phyloP scores from a whole-genome alignment of 805 yeast genomes.

The Cyberlindnera meyerae region DNA sequence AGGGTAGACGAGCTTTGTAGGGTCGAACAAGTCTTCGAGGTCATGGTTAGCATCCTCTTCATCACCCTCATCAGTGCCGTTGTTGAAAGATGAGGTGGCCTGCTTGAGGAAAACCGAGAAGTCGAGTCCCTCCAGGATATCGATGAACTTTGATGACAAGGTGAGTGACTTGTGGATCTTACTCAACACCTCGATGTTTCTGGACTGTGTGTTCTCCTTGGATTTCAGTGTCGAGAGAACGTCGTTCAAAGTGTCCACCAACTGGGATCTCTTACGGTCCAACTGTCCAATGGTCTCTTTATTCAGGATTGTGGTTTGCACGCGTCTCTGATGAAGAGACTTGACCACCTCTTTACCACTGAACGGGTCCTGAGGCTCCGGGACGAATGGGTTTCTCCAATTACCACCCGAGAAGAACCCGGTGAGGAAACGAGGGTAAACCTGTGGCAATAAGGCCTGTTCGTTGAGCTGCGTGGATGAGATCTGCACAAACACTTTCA shows the following conservation, averaged over 20 bases:
- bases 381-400: constrained; percentile 66
- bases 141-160: constrained; percentile 43
- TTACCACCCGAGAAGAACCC: constrained; percentile 74
- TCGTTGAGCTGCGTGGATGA: constrained; percentile 26
- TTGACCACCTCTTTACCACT: constrained; percentile 23
- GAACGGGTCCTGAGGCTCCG: constrained; percentile 29
- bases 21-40: constrained; percentile 20
- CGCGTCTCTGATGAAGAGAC: constrained; percentile 19
- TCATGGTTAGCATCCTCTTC: constrained; percentile 3
- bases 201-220: constrained; percentile 32
- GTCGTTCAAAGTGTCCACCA: constrained; percentile 37
- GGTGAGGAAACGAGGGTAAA: constrained; percentile 63
- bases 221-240: constrained; percentile 38
- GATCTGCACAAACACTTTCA: constrained; percentile 27
- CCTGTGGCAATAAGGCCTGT: constrained; percentile 45
- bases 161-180: constrained; percentile 50
- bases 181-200: constrained; percentile 51
- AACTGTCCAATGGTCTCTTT: constrained; percentile 40
- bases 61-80: background rate
- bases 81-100: constrained; percentile 7
- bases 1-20: constrained; percentile 27
- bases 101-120: constrained; percentile 44
- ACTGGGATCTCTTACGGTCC: constrained; percentile 32
- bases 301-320: constrained; percentile 45
- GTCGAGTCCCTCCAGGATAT: constrained; percentile 56